Base-by-base conservation (phyloP, 306 rosid species). In the Begonia peltatifolia region DNA sequence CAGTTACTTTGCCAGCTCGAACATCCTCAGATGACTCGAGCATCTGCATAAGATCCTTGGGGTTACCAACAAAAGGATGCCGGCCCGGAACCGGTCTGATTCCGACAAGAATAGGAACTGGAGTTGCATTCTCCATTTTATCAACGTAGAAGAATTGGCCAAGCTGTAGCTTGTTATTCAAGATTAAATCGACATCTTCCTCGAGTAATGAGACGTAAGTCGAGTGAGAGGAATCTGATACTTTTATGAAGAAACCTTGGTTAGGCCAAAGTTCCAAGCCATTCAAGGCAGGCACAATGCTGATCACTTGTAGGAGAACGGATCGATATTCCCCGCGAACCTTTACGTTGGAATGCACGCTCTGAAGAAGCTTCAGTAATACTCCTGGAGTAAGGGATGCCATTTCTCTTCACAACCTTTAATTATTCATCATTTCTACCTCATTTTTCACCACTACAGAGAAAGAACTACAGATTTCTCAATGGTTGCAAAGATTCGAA, bases 201-300 rank as follows among this genome's bases (percentile, higher is more conserved):
- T 72, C 78, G 7, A 93, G 83, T 41, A 86, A 79, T 10, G 94
- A 76, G 47, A 84, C 92, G 55, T 80, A 83, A 57, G 92, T 90
- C 30, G 95, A 83, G 59, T 86, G 95, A 42, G 94, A 83, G 38
- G 99, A 90, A 61, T 90, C 95, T 0, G 99, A 90, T 35, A 90
- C 93, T 74, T 90, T 90, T 9, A 90, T 17, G 67, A 83, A 90
- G 83, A 83, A 90, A 15, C 99, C 88, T 48, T 72, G 82, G 59
- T 90, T 81, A 52, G 95, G 95, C 95, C 95, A 90, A 14, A 90
- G 51, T 53, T 83, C 99, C 0, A 83, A 83, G n/a, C 95, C 99
- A 8, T 68, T 67, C 52, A 90, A 75, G 14, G 92, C 95, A 9
- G 95, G 99, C 54, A 78, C 84, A 47, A 86, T 86, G 70, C 99